Conservation (phyloP, 768 basidiomycete species). For the Leccinum variicolor region DNA sequence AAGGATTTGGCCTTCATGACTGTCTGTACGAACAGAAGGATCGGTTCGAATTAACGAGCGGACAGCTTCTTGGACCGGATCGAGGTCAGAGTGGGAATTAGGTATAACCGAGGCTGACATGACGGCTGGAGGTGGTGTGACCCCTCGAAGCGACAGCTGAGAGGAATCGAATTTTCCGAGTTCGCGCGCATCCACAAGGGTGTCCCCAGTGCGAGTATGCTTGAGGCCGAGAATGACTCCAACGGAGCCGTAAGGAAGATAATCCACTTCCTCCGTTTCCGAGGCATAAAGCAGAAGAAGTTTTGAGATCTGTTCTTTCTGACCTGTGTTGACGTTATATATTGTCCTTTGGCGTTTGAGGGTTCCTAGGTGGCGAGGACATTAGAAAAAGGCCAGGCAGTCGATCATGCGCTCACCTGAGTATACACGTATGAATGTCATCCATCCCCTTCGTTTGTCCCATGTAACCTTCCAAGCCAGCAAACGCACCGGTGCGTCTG, state of each 20-base stretch:
- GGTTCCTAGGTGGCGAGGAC: slow-evolving; percentile 41
- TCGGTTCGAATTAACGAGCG: slow-evolving; percentile 76
- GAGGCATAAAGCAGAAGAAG: slow-evolving; percentile 78
- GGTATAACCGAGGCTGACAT: slow-evolving; percentile 84
- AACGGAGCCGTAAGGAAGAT: slow-evolving; percentile 76
- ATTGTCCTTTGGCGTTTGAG: slow-evolving; percentile 60
- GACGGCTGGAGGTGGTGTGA: slow-evolving; percentile 76
- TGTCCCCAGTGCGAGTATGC: slow-evolving; percentile 85
- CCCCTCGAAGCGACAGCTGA: slow-evolving; percentile 51
- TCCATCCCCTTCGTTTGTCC: slow-evolving; percentile 84
- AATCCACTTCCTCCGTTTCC: slow-evolving; percentile 71
- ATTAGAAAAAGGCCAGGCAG: background rate
- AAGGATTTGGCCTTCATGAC: slow-evolving; percentile 79
- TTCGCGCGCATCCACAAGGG: slow-evolving; percentile 56
- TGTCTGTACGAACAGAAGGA: slow-evolving; percentile 80
- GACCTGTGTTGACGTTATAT: slow-evolving; percentile 62
- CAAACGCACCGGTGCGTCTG: slow-evolving; percentile 52
- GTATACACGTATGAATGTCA: slow-evolving; percentile 89
- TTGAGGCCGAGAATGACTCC: slow-evolving; percentile 83
- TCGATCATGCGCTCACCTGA: slow-evolving; percentile 52
- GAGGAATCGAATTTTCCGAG: slow-evolving; percentile 33
- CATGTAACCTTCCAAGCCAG: slow-evolving; percentile 89
- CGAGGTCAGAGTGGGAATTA: slow-evolving; percentile 72
- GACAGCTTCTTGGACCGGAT: slow-evolving; percentile 74
- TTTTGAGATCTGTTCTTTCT: slow-evolving; percentile 72